phyloP scores from a whole-genome alignment of 192 early-diverging fungal species.

The Linnemannia zychae region DNA sequence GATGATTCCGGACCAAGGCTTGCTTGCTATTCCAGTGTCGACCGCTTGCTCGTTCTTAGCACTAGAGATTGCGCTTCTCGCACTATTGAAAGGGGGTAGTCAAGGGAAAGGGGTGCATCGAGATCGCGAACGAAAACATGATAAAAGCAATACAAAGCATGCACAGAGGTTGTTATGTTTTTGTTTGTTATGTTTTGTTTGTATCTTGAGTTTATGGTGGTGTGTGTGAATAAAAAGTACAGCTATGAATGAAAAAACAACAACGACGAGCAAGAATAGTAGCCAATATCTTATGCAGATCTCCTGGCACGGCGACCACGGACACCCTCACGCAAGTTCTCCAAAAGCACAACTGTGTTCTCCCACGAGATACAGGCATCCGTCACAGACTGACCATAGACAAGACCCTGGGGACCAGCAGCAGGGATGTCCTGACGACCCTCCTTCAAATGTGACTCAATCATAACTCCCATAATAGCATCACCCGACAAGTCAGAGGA shows the following conservation, averaged over 20 bases:
- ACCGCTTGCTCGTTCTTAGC: too few species aligned
- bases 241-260: not conserved
- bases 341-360: constrained; percentile 83
- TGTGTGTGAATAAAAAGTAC: not conserved
- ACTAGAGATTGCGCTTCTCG: too few species aligned
- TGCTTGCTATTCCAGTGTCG: not conserved
- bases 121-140: not conserved
- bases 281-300: constrained; percentile 20
- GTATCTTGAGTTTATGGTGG: not conserved
- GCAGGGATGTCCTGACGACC: constrained; percentile 85
- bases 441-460: constrained; percentile 93
- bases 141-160: not conserved
- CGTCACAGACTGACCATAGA: constrained; percentile 92
- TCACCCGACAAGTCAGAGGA: constrained; percentile 73
- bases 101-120: not conserved
- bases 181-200: constrained; percentile 6
- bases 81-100: not conserved
- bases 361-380: constrained; percentile 97
- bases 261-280: not conserved
- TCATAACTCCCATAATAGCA: constrained; percentile 94
- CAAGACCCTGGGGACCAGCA: constrained; percentile 78
- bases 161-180: not conserved
- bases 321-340: constrained; percentile 80
- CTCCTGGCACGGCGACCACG: constrained; percentile 68
- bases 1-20: not conserved